A percentile compares a stretch with the other conserved stretches of the same genome.
Conservation (phyloP, 2,329 filamentous ascomycete genomes). For the Fusarium nodosum region DNA sequence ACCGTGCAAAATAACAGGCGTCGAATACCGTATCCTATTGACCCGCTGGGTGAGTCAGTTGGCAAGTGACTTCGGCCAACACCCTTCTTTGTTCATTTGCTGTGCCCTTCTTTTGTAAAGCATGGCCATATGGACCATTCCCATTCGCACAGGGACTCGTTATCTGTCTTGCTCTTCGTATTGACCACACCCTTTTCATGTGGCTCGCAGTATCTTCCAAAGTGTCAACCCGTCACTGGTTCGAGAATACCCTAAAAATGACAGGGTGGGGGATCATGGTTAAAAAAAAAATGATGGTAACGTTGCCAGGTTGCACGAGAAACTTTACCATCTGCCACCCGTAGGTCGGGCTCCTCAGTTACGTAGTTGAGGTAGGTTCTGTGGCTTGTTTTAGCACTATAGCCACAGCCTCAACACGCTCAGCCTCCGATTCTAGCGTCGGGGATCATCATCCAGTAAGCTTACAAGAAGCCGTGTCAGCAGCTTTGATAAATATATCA, state of each 20-base stretch:
- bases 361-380: slow-evolving; percentile 10
- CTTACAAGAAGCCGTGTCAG: slow-evolving; percentile 1
- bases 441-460: slow-evolving; percentile 8
- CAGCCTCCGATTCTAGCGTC: slow-evolving; percentile 31
- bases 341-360: background rate
- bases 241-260: slow-evolving; percentile 27
- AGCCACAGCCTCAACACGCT: slow-evolving; percentile 28
- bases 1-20: background rate
- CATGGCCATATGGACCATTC: slow-evolving; percentile 22
- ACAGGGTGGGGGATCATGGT: slow-evolving; percentile 12
- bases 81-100: slow-evolving; percentile 22
- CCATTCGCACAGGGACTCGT: slow-evolving; percentile 12
- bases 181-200: slow-evolving; percentile 35
- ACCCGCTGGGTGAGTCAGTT: slow-evolving; percentile 35
- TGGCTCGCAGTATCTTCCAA: slow-evolving; percentile 17
- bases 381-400: slow-evolving; percentile 36
- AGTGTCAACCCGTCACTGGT: slow-evolving; percentile 21
- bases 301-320: slow-evolving; percentile 41
- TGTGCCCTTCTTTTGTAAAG: slow-evolving; percentile 19
- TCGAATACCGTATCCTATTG: slow-evolving; percentile 13
- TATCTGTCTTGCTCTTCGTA: slow-evolving; percentile 32
- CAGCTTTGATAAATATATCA: slow-evolving; percentile 34
- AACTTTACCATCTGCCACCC: slow-evolving; percentile 22
- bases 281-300: slow-evolving; percentile 34
- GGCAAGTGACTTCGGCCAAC: slow-evolving; percentile 28